Evolutionary conservation across 2,329 filamentous ascomycete genomes (phyloP), one percentile per base, ranked within the genome.

Genomic region (Neonectria magnoliae): DNA sequence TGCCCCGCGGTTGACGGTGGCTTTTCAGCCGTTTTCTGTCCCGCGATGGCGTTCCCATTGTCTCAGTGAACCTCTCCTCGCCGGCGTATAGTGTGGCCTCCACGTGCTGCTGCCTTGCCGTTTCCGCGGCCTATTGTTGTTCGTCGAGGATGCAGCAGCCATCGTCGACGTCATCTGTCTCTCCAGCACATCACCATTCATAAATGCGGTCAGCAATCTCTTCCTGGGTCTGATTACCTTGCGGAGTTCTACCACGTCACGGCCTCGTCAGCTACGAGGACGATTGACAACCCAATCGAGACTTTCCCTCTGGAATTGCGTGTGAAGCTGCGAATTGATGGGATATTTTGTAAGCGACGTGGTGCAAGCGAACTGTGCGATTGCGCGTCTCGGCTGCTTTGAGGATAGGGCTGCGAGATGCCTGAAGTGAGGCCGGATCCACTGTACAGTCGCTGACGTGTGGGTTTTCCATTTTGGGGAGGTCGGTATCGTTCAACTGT

Each of bases 401-500:
- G 13, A 42, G 38, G 3, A 38, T 38, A 8, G 14, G 36, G 16
- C 36, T 38, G 14, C 5, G 14, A 38, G 29, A 25, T 47, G n/a
- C 20, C 20, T 36, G 27, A 5, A 5, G 11, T 38, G 45, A 58
- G 33, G 16, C 20, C 5, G 20, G 45, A 33, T 33, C 55, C 55
- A 58, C 38, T 38, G 14, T 38, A 6, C 36, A 25, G 36, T 57
- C 44, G 55, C 55, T 18, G 29, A 13, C 9, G 7, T 36, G 6
- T 13, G 16, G 31, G 33, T 20, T 42, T 41, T 62, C 60, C 60
- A 22, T 8, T 57, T 62, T 10, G 14, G 60, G 60, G 54, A 62
- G 60, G 54, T 62, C 60, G 31, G 54, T 44, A 62, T 33, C 47
- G 51, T 53, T 51, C 38, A 36, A 42, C 47, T 16, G 48, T 51